A percentile compares a stretch with the other conserved stretches of the same genome.
phyloP scores from a whole-genome alignment of 305 asterid species.

The Fraxinus sp. region DNA sequence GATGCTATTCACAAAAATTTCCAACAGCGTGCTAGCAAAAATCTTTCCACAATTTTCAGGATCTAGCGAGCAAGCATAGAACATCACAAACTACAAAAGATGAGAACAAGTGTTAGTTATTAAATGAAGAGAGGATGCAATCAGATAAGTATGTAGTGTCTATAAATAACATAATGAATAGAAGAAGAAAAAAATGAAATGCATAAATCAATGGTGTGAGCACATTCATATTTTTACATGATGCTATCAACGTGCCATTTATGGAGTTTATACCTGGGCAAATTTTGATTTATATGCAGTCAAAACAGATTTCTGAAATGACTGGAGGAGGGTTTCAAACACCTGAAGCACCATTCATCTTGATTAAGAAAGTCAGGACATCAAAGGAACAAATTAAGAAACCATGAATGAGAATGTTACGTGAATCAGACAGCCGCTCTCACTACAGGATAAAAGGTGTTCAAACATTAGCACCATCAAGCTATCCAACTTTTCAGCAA shows the following conservation, averaged over 20 bases:
- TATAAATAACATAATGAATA: neutral
- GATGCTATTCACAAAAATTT: slow-evolving; percentile 49
- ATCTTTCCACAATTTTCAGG: slow-evolving; percentile 74
- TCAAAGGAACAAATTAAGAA: slow-evolving; percentile 11
- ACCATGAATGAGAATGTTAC: slow-evolving; percentile 32
- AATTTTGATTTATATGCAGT: slow-evolving; percentile 85
- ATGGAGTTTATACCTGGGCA: slow-evolving; percentile 65
- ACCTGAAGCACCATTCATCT: slow-evolving; percentile 50
- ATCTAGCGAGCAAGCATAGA: slow-evolving; percentile 94
- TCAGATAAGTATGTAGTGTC: neutral
- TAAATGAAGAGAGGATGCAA: neutral
- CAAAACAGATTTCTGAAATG: slow-evolving; percentile 80
- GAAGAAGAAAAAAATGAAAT: neutral
- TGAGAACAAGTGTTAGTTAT: neutral
- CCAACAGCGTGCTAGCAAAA: slow-evolving; percentile 49
- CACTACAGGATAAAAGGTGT: slow-evolving; percentile 60
- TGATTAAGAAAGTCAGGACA: slow-evolving; percentile 17
- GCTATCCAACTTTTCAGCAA: slow-evolving; percentile 75
- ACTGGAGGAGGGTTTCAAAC: slow-evolving; percentile 72
- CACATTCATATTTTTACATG: neutral
- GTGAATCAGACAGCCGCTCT: slow-evolving; percentile 57
- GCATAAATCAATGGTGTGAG: neutral
- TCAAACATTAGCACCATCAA: slow-evolving; percentile 76
- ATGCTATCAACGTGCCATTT: neutral
- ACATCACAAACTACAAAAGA: slow-evolving; percentile 78